Base-by-base conservation (phyloP, 768 basidiomycete species). In the Boletellus ananas region DNA sequence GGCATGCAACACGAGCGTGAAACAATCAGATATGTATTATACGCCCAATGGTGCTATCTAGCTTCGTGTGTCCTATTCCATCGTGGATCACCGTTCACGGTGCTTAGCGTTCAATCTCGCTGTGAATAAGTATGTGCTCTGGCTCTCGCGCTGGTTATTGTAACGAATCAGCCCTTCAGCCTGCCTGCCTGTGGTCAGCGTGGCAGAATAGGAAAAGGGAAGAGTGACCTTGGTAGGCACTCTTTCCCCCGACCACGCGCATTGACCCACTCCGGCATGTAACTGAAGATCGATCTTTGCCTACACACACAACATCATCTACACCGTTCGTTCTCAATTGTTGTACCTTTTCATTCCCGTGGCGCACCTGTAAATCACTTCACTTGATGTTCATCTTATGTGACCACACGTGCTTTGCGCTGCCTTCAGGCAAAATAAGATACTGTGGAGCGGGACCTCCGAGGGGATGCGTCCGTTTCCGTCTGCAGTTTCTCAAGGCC, bases 361-460 rank as follows among this genome's bases (percentile, higher is more conserved):
- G 23, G 23, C 6, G 23, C 6, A 6, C 23, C 23, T 34, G 21
- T 12, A 4, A 14, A 34, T 17, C 43, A 14, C 31, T 38, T 7
- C 51, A 90, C 90, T 67, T 93, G 35, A 76, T 79, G 51, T 97
- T 94, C 69, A 94, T 59, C 89, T 90, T 0, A 69, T 70, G 17
- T 69, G 72, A 37, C 86, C 90, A 0, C 79, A 89, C 50, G 68
- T 89, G 1, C 65, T 97, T 23, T 95, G 89, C 54, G 86, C 87
- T 0, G 77, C 89, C 0, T 94, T 90, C n/a, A n/a, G n/a, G 6
- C 75, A 87, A 12, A 61, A 66, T 6, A n/a, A 73, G 6, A 60
- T 61, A 3, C 74, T 95, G 20, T 85, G 84, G 60, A 74, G 79
- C 96, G 89, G 86, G 94, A 96, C 63, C 64, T 93, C 6, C 79